Conservation (phyloP, 371 early-diverging fungal genomes). For the Mucor saturninus region DNA sequence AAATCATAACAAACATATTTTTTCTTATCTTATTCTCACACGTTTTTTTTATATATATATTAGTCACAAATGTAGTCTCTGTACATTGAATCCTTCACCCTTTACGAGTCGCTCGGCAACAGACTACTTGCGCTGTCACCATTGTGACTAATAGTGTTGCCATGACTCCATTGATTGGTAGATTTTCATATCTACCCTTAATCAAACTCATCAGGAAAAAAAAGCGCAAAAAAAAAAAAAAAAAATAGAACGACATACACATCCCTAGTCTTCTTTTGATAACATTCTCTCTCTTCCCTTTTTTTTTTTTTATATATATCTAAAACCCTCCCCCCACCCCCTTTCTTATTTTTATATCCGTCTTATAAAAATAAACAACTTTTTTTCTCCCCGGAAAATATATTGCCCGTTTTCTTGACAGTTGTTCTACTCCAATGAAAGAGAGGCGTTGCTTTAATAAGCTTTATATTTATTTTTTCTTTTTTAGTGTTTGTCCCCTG, state of each 20-base stretch:
- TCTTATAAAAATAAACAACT: constrained; percentile 7
- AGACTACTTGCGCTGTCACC: neutral
- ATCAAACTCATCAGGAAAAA: constrained; percentile 7
- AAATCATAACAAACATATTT: constrained; percentile 1
- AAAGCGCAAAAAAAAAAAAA: constrained; percentile 19
- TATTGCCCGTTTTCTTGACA: neutral
- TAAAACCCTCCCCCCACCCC: neutral
- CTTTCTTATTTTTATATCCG: neutral
- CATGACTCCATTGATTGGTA: neutral
- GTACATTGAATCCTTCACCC: constrained; percentile 26
- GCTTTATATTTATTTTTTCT: neutral
- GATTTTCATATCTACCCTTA: neutral
- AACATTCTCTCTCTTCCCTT: neutral
- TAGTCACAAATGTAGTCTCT: constrained; percentile 13
- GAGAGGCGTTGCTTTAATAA: too few relatives aligned
- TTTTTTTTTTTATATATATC: constrained; percentile 2
- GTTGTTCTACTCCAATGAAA: too few relatives aligned
- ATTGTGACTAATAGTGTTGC: neutral
- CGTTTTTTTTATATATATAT: neutral
- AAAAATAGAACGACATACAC: neutral
- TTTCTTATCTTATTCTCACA: neutral
- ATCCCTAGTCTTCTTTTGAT: neutral
- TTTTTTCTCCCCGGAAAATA: constrained; percentile 5
- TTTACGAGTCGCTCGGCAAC: neutral
- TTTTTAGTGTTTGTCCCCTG: neutral